These are phyloP conservation scores for Daedaleopsis sinensis DNA, from an alignment of 768 basidiomycete species.

Conservation along the genomic window DNA sequence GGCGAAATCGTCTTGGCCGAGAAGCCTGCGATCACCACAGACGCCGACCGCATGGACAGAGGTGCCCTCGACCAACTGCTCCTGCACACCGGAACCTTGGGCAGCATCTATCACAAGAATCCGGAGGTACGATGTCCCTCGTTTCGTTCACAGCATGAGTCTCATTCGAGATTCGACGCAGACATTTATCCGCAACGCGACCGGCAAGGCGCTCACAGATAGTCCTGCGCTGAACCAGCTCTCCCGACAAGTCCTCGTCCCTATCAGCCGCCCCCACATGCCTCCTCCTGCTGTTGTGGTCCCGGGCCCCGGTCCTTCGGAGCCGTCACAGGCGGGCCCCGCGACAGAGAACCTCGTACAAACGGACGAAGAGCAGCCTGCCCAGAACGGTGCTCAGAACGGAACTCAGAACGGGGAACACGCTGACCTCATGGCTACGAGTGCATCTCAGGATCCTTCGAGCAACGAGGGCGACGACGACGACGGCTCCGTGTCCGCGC, in stretches of 20 bases:
- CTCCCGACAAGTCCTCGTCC: slow-evolving; percentile 72
- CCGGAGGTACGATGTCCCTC: slow-evolving; percentile 63
- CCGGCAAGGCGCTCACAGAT: slow-evolving; percentile 80
- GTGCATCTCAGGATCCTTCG: slow-evolving; percentile 20
- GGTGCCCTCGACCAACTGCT: slow-evolving; percentile 94
- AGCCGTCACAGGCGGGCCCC: slow-evolving; percentile 40
- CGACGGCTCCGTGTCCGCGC: slow-evolving; percentile 42
- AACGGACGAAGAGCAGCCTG: slow-evolving; percentile 13
- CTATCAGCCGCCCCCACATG: slow-evolving; percentile 55
- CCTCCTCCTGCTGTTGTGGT: slow-evolving; percentile 46
- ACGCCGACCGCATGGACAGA: slow-evolving; percentile 96
- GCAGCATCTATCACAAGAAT: slow-evolving; percentile 98
- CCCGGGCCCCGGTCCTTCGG: slow-evolving; percentile 64
- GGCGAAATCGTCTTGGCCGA: slow-evolving; percentile 89
- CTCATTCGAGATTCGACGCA: slow-evolving; percentile 31
- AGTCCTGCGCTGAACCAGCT: slow-evolving; percentile 88
- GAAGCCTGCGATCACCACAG: slow-evolving; percentile 96
- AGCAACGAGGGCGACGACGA: slow-evolving; percentile 34
- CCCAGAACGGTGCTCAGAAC: not conserved
- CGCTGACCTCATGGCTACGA: slow-evolving; percentile 17
- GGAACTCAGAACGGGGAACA: slow-evolving; percentile 12
- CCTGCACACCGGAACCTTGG: slow-evolving; percentile 90
- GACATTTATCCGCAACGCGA: slow-evolving; percentile 93
- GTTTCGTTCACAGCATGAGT: not conserved
- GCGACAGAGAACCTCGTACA: slow-evolving; percentile 28